Percentiles rank a stretch among this genome's conserved stretches.
These are phyloP conservation scores for Bacidia rubella DNA, from an alignment of 495 filamentous ascomycete species.

Conservation along the genomic window DNA sequence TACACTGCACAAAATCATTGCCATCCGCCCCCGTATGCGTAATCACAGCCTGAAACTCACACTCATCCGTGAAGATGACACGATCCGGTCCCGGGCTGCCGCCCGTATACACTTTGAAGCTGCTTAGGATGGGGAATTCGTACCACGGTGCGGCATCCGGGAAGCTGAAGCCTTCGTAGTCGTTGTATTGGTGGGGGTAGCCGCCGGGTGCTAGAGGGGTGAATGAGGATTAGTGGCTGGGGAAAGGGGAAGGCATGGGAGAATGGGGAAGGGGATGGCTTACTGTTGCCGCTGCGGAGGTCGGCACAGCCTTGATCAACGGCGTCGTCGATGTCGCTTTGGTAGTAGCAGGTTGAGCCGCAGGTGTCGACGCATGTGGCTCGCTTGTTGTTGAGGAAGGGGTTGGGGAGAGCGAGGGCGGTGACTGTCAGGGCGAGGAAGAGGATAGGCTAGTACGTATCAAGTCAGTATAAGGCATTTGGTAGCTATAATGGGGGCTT, in stretches of 20 bases:
- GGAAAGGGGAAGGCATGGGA: not conserved
- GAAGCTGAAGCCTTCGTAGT: conserved; percentile 64
- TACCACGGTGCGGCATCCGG: conserved; percentile 49
- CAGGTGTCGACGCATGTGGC: conserved; percentile 27
- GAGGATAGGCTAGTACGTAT: not conserved
- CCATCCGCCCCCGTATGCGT: conserved; percentile 57
- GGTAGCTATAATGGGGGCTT: not conserved
- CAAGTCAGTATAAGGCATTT: not conserved
- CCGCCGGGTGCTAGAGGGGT: conserved; percentile 2
- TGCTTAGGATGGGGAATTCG: conserved; percentile 55
- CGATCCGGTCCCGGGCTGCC: conserved; percentile 57
- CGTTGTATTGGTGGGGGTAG: conserved; percentile 62
- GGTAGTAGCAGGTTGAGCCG: conserved; percentile 34
- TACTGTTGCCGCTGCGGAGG: conserved; percentile 26
- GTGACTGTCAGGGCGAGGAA: not conserved
- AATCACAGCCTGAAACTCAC: conserved; percentile 44
- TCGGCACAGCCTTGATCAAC: conserved; percentile 34
- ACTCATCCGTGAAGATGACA: conserved; percentile 47
- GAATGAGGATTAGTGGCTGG: not conserved
- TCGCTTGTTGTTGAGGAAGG: conserved; percentile 4
- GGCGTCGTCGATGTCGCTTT: conserved; percentile 31
- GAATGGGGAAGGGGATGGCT: not conserved
- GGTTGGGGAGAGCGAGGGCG: conserved; percentile 11
- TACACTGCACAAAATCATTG: conserved; percentile 50
- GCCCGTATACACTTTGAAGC: conserved; percentile 41